Conservation (phyloP, 2,329 filamentous ascomycete genomes). For the Microcera coccophila region DNA sequence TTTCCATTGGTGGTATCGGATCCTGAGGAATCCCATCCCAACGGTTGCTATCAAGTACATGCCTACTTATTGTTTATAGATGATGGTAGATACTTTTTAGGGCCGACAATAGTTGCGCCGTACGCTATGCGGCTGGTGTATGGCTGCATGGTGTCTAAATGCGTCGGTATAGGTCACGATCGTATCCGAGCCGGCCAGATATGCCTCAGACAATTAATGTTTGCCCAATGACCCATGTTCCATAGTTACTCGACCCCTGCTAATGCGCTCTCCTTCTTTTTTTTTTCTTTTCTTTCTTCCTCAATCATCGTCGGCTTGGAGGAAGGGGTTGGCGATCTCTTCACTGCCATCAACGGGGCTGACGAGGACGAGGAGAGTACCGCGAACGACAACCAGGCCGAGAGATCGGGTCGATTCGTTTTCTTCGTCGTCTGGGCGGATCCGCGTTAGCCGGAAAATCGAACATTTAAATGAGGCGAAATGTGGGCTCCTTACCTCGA, state of each 20-base stretch:
- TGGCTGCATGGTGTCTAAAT: no score
- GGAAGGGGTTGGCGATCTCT: conserved; percentile 91
- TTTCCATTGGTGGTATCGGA: conserved; percentile 17
- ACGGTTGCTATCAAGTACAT: no score
- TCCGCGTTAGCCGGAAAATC: conserved; percentile 6
- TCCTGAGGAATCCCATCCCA: no score
- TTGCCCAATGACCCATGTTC: no score
- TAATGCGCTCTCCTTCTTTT: not conserved
- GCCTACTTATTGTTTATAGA: no score
- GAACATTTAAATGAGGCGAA: not conserved
- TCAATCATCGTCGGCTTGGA: conserved; percentile 66
- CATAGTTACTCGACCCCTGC: not conserved
- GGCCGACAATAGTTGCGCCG: no score
- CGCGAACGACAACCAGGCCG: conserved; percentile 83
- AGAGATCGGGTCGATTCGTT: conserved; percentile 78
- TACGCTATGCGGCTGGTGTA: no score
- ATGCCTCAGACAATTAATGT: no score
- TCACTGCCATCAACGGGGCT: conserved; percentile 93
- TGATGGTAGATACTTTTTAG: no score
- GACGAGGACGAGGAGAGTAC: conserved; percentile 87
- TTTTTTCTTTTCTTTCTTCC: not conserved
- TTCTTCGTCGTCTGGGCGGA: conserved; percentile 75
- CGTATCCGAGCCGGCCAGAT: no score
- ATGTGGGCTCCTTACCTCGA: conserved; percentile 57
- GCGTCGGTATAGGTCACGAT: no score